Evolutionary conservation across 2,329 filamentous ascomycete species (phyloP), one percentile per base, ranked within the genome.

Genomic region (Aspergillus amoenus): DNA sequence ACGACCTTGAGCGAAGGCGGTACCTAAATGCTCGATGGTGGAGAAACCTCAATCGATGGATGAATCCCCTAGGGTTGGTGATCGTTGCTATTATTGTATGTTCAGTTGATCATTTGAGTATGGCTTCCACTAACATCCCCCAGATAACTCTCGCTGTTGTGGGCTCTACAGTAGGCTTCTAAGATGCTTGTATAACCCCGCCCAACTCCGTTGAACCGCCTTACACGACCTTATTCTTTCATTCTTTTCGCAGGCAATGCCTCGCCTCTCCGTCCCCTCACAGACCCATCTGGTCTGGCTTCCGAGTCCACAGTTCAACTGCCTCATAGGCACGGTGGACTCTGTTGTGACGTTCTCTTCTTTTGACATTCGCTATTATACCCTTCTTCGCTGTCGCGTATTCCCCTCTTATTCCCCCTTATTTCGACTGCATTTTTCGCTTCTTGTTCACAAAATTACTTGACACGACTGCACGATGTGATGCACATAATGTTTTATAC

Each of bases 1-100:
- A 73, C 37, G 73, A 76, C 11, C 65, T 78, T 24, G 78, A 82
- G 53, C 76, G 79, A 63, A 76, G 79, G 48, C 75, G 79, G 37
- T 81, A 79, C 63, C 78, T 85, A 59, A 87, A 84, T 70, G 84
- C 84, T n/a, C 76, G 78, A 21, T 87, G 84, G 84, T 87, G 84
- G 84, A 79, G 84, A 61, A 84, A 81, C 61, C 72, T 87, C 41
- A 87, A 87, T 70, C 79, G 84, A 46, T 80, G 82, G 71, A 86
- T 87, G 83, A 81, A 79, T 59, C 75, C 81, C 30, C 70, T 86
- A 47, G 84, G 84, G 18, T 66, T 84, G 37, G 74, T 82, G 54
- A 78, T 86, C 49, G 78, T 85, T 57, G 77, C 76, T 56, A 75
- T 81, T 52, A 76, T 86, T 63, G 82, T 85, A 68, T 75, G 82